Evolutionary conservation across 2,329 filamentous ascomycete species (phyloP).

Genomic region (Monosporascus sp.): DNA sequence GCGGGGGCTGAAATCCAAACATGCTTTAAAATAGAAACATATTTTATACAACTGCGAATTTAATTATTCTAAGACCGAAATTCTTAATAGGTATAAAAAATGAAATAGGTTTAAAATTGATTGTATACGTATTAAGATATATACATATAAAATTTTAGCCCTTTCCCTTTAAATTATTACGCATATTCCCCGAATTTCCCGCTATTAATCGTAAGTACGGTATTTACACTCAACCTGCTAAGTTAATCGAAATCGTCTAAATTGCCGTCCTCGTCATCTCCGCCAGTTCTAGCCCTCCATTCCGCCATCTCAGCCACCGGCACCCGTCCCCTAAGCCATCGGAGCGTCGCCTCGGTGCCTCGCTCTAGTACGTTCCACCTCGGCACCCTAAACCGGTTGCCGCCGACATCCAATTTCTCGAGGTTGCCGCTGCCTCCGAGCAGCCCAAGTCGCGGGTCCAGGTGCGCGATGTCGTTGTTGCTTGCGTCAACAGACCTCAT

Average conservation of each 20-base stretch:
- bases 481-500: constrained; percentile 71
- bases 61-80: no score
- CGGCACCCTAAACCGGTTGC: constrained; percentile 85
- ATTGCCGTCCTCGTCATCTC: constrained; percentile 25
- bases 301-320: constrained; percentile 54
- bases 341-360: constrained; percentile 77
- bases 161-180: no score
- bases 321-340: constrained; percentile 75
- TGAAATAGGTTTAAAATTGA: no score
- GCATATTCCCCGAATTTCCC: constrained; percentile 1
- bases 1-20: no score
- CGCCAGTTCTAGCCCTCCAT: constrained; percentile 46
- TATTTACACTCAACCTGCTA: constrained; percentile 6
- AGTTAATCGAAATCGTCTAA: constrained; percentile 15
- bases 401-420: constrained; percentile 69
- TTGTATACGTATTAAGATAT: no score
- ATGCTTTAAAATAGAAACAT: no score
- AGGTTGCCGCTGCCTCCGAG: constrained; percentile 57
- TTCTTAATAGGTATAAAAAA: no score
- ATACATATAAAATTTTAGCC: no score
- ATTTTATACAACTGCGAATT: no score
- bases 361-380: constrained; percentile 78
- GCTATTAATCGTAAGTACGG: constrained; percentile 1
- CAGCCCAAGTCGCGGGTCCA: constrained; percentile 77
- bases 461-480: constrained; percentile 78